These are phyloP conservation scores for Lentithecium fluviatile DNA, from an alignment of 495 filamentous ascomycete genomes.

Conservation along the genomic window DNA sequence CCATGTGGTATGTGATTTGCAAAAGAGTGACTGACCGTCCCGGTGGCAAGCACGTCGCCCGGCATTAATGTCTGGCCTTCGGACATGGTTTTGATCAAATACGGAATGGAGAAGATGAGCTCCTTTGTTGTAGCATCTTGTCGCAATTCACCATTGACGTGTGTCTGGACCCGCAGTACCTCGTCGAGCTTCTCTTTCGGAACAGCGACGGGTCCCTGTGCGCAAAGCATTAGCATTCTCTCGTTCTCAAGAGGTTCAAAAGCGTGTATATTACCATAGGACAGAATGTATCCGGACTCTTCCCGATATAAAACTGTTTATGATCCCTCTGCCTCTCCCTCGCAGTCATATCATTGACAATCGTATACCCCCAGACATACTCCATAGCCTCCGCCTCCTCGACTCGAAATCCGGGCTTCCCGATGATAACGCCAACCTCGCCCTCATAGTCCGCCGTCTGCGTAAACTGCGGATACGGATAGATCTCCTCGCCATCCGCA, in stretches of 20 bases:
- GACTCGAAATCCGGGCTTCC: slow-evolving; percentile 51
- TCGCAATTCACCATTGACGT: slow-evolving; percentile 48
- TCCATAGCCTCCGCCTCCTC: slow-evolving; percentile 49
- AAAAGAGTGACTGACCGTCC: slow-evolving; percentile 37
- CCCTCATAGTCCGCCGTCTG: slow-evolving; percentile 56
- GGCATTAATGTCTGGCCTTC: slow-evolving; percentile 48
- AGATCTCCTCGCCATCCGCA: slow-evolving; percentile 49
- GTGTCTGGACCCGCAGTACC: slow-evolving; percentile 46
- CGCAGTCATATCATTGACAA: slow-evolving; percentile 59
- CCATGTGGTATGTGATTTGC: background rate
- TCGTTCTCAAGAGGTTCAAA: too few species aligned
- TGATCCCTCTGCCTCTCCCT: slow-evolving; percentile 57
- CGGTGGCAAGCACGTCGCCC: slow-evolving; percentile 52
- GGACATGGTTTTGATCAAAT: slow-evolving; percentile 48
- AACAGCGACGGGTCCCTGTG: slow-evolving; percentile 53
- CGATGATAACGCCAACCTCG: slow-evolving; percentile 58
- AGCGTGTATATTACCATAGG: slow-evolving; percentile 46
- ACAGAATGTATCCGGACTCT: slow-evolving; percentile 56
- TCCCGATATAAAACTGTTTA: slow-evolving; percentile 59
- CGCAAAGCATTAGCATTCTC: background rate
- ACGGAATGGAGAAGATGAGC: slow-evolving; percentile 50
- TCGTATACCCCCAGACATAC: slow-evolving; percentile 57
- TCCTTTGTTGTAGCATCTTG: slow-evolving; percentile 48
- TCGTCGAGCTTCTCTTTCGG: slow-evolving; percentile 47
- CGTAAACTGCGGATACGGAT: slow-evolving; percentile 52